Conservation (phyloP, 371 early-diverging fungal species). For the Sporodiniella umbellata region DNA sequence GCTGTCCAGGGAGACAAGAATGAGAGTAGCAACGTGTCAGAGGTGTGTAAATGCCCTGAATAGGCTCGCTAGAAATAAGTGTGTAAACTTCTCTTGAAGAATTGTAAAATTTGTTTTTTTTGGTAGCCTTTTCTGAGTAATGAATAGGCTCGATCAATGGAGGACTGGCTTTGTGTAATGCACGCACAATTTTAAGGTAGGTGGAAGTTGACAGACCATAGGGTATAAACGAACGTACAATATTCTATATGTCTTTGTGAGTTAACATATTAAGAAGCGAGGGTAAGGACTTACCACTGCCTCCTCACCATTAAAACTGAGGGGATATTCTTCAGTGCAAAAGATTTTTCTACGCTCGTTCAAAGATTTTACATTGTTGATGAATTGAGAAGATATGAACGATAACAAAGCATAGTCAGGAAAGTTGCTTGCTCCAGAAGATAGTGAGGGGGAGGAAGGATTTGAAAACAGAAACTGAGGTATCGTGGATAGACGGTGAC, state of each 20-base stretch:
- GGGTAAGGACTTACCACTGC: conserved; percentile 25
- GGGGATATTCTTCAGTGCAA: conserved; percentile 38
- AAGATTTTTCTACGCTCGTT: conserved; percentile 32
- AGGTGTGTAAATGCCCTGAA: conserved; percentile 37
- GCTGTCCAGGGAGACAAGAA: conserved; percentile 30
- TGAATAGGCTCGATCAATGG: conserved; percentile 33
- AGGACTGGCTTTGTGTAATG: conserved; percentile 31
- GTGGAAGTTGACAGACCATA: conserved; percentile 8
- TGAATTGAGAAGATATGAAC: conserved; percentile 22
- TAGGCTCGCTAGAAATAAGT: conserved; percentile 21
- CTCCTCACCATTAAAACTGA: conserved; percentile 45
- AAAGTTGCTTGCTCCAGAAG: conserved; percentile 1
- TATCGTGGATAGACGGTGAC: conserved; percentile 2
- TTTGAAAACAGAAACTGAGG: conserved; percentile 10
- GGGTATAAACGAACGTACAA: conserved; percentile 30
- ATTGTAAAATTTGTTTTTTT: conserved; percentile 35
- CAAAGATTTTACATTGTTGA: conserved; percentile 20
- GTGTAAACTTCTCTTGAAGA: conserved; percentile 37
- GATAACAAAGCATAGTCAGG: conserved; percentile 39
- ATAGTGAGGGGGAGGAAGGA: conserved; percentile 22
- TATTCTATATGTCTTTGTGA: too few relatives aligned
- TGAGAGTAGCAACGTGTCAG: conserved; percentile 36
- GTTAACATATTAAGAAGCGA: too few relatives aligned
- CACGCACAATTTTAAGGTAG: conserved; percentile 31
- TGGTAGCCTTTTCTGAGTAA: conserved; percentile 40